Evolutionary conservation across 2,329 filamentous ascomycete genomes (phyloP).

Genomic region (Cylindrodendrum hubeiense): DNA sequence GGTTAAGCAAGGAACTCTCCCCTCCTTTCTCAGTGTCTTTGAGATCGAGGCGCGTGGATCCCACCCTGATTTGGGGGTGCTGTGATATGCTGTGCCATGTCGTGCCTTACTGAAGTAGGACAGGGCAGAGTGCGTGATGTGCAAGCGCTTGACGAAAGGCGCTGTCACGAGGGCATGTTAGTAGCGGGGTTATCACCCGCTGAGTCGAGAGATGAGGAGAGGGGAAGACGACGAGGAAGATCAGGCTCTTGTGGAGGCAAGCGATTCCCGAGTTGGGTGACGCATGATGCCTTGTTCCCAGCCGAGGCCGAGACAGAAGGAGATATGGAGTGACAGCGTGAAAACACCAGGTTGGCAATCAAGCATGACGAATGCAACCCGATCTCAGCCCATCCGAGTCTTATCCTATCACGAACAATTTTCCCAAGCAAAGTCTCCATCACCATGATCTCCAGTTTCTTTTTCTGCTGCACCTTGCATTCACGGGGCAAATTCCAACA

Average conservation of each 20-base stretch:
- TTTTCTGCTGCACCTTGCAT: background rate
- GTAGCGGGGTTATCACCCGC: conserved; percentile 39
- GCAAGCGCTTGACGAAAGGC: conserved; percentile 26
- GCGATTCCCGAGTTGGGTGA: conserved; percentile 18
- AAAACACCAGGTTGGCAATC: conserved; percentile 6
- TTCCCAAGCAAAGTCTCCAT: background rate
- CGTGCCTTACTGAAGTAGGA: conserved; percentile 23
- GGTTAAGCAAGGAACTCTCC: conserved; percentile 22
- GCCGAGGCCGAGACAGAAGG: conserved; percentile 21
- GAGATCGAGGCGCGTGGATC: conserved; percentile 31
- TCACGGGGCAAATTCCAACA: background rate
- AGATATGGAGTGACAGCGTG: background rate
- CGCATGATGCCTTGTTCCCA: conserved; percentile 23
- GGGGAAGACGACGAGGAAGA: conserved; percentile 24
- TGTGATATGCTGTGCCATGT: conserved; percentile 11
- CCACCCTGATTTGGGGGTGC: conserved; percentile 17
- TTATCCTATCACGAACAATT: conserved; percentile 14
- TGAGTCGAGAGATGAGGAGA: conserved; percentile 21
- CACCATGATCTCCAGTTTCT: background rate
- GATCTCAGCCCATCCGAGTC: conserved; percentile 31
- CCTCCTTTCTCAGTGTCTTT: conserved; percentile 23
- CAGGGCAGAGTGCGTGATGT: conserved; percentile 33
- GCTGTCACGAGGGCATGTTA: conserved; percentile 40
- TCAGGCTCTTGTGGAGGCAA: background rate
- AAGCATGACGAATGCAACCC: conserved; percentile 27